These are phyloP conservation scores for Aspergillus clavatus DNA, from an alignment of 2,329 filamentous ascomycete genomes.

Conservation along the genomic window DNA sequence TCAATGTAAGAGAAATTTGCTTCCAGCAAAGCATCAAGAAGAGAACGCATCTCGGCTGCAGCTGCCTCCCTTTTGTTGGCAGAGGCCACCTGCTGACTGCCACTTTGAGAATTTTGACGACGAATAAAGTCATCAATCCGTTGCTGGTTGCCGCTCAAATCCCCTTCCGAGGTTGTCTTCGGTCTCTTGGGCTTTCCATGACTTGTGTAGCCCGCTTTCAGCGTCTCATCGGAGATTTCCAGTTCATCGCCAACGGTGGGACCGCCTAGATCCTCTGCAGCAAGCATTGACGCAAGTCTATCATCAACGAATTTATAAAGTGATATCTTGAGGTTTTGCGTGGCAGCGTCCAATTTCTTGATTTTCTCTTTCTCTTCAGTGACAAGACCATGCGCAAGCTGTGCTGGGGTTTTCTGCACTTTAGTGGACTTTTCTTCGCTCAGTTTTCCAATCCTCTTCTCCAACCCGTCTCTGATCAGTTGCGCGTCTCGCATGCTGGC, in stretches of 20 bases:
- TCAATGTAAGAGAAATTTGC: conserved; percentile 46
- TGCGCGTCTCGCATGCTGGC: conserved; percentile 45
- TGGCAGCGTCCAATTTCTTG: conserved; percentile 56
- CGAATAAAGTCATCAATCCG: conserved; percentile 51
- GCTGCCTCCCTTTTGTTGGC: conserved; percentile 46
- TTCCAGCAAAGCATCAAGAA: conserved; percentile 46
- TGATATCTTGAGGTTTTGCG: conserved; percentile 56
- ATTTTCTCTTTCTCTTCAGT: conserved; percentile 57
- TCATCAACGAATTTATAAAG: conserved; percentile 68
- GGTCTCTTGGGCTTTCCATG: conserved; percentile 45
- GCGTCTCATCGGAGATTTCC: conserved; percentile 55
- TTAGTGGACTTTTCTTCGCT: conserved; percentile 54
- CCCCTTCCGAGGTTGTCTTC: conserved; percentile 25
- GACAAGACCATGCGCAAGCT: conserved; percentile 61
- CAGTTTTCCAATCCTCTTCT: conserved; percentile 56
- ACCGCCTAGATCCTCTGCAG: conserved; percentile 76
- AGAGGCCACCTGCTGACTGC: conserved; percentile 17
- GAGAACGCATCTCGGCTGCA: conserved; percentile 43
- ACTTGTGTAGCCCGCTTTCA: conserved; percentile 51
- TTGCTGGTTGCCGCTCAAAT: conserved; percentile 39
- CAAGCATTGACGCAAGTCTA: conserved; percentile 68
- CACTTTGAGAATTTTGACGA: conserved; percentile 24
- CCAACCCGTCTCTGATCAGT: conserved; percentile 45
- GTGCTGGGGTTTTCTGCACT: conserved; percentile 55
- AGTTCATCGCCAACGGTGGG: conserved; percentile 73